Conservation (phyloP, 257 asterid genomes). For the Striga asiatica region DNA sequence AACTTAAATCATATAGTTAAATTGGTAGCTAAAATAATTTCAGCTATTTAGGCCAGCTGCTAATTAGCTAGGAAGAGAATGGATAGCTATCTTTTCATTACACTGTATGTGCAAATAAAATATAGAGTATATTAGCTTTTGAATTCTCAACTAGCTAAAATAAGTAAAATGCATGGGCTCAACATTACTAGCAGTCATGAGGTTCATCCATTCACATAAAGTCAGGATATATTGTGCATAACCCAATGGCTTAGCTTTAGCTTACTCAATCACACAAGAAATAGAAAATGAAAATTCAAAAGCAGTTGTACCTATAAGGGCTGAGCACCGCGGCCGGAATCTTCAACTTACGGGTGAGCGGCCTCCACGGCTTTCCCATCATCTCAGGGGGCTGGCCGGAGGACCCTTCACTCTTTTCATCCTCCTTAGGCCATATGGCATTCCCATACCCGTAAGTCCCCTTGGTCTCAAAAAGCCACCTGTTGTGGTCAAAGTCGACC, state of each 20-base stretch:
- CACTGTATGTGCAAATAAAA: no score
- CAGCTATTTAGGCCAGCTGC: no score
- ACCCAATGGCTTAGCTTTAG: neutral
- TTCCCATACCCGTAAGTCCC: conserved; percentile 94
- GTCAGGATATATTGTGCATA: neutral
- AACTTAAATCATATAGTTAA: no score
- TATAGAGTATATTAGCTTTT: no score
- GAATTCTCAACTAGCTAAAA: no score
- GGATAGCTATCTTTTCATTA: no score
- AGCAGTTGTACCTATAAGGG: conserved; percentile 51
- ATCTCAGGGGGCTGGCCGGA: conserved; percentile 47
- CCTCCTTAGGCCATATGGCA: conserved; percentile 81
- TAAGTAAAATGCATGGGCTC: no score
- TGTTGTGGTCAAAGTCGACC: conserved; percentile 65
- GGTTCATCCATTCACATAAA: neutral
- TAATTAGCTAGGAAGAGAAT: no score
- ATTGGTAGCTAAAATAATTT: no score
- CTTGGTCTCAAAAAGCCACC: conserved; percentile 78
- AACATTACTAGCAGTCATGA: no score
- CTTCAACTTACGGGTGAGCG: conserved; percentile 74
- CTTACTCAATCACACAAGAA: neutral
- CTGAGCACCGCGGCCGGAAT: conserved; percentile 74
- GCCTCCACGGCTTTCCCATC: conserved; percentile 77
- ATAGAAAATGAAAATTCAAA: neutral
- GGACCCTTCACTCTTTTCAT: conserved; percentile 28